Evolutionary conservation across 176 grass and related monocot species (phyloP).

Genomic region (Avena sativa): DNA sequence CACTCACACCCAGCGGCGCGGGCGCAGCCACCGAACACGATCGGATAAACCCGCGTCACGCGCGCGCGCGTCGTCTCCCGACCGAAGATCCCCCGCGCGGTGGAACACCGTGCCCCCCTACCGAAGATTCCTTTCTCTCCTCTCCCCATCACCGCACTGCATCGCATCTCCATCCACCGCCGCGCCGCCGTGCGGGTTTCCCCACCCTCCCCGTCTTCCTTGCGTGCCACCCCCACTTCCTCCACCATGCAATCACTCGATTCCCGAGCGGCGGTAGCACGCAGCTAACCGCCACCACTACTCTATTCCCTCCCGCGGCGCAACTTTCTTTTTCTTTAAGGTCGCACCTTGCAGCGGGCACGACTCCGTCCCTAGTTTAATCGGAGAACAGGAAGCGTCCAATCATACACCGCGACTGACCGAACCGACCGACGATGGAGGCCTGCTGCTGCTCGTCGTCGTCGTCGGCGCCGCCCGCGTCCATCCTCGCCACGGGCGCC

Average conservation of each 20-base stretch:
- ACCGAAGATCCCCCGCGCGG: conserved; percentile 38
- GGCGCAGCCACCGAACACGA: conserved; percentile 5
- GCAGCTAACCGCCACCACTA: conserved; percentile 1
- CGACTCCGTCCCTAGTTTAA: conserved; percentile 33
- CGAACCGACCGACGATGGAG: conserved; percentile 44
- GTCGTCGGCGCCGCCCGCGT: conserved; percentile 47
- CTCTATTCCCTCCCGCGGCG: conserved; percentile 33
- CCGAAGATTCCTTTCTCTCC: conserved; percentile 33
- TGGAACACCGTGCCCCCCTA: neutral
- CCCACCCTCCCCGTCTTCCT: conserved; percentile 47
- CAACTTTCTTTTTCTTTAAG: conserved; percentile 30
- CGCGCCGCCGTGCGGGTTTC: conserved; percentile 14
- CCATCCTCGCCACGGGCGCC: conserved; percentile 42
- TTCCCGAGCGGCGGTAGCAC: conserved; percentile 8
- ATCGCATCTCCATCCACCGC: conserved; percentile 20
- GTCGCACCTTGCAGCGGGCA: conserved; percentile 29
- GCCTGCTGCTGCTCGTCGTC: conserved; percentile 62
- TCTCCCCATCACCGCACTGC: neutral
- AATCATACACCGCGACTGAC: conserved; percentile 9
- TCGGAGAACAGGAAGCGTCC: conserved; percentile 15
- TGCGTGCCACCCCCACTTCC: conserved; percentile 43
- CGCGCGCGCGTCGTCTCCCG: neutral
- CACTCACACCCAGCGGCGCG: conserved; percentile 18
- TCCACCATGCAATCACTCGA: conserved; percentile 14
- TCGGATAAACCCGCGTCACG: conserved; percentile 40